Conservation (phyloP, 192 early-diverging fungal genomes). For the Globomyces pollinis-pini region DNA sequence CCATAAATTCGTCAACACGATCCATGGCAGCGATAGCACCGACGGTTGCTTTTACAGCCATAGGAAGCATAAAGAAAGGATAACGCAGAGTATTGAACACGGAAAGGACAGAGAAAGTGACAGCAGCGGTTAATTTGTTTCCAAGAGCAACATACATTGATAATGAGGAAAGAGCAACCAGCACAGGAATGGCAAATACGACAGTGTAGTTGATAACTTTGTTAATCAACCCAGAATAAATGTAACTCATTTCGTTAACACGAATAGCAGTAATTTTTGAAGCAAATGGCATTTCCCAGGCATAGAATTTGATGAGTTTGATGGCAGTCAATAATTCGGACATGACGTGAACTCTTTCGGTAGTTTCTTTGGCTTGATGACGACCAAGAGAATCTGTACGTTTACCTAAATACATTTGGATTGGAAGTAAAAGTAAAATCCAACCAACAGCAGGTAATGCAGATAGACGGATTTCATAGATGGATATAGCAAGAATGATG, state of each 20-base stretch:
- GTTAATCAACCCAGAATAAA: slow-evolving; percentile 42
- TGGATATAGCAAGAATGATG: slow-evolving; percentile 47
- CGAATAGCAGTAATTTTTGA: slow-evolving; percentile 51
- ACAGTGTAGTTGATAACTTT: slow-evolving; percentile 56
- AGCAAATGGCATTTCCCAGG: slow-evolving; percentile 63
- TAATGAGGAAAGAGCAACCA: slow-evolving; percentile 37
- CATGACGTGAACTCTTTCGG: slow-evolving; percentile 61
- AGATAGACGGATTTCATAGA: slow-evolving; percentile 40
- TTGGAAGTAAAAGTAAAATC: slow-evolving; percentile 48
- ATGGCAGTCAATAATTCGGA: slow-evolving; percentile 66
- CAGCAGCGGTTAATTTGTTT: slow-evolving; percentile 36
- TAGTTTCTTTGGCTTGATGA: slow-evolving; percentile 47
- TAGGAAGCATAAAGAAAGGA: slow-evolving; percentile 61
- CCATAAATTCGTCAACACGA: slow-evolving; percentile 44
- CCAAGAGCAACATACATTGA: slow-evolving; percentile 24
- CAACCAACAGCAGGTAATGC: slow-evolving; percentile 47
- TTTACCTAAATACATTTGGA: slow-evolving; percentile 51
- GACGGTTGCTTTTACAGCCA: slow-evolving; percentile 46
- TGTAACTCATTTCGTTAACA: slow-evolving; percentile 42
- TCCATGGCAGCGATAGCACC: slow-evolving; percentile 47
- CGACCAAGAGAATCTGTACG: slow-evolving; percentile 37
- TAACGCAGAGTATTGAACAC: slow-evolving; percentile 64
- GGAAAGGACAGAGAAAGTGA: slow-evolving; percentile 57
- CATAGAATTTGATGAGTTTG: slow-evolving; percentile 71
- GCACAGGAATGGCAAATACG: slow-evolving; percentile 55